These are phyloP conservation scores for Solanum chiquidenum DNA, from an alignment of 257 asterid species.

Conservation along the genomic window DNA sequence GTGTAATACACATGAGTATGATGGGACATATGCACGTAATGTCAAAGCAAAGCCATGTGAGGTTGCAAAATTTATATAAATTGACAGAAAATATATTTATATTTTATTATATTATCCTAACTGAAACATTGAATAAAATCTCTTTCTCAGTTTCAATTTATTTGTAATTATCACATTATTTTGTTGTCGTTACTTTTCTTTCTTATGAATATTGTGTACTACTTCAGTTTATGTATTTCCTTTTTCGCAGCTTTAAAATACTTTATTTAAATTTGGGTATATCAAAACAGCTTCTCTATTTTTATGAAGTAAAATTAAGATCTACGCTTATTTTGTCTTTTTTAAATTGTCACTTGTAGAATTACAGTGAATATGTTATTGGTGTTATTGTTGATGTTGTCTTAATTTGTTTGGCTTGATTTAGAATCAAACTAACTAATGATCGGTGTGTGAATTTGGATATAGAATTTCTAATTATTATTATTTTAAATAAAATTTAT, in stretches of 20 bases:
- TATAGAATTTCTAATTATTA: background rate
- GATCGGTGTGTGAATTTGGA: background rate
- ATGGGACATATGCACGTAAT: slow-evolving; percentile 8
- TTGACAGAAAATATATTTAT: background rate
- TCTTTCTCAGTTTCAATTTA: background rate
- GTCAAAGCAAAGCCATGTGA: slow-evolving; percentile 38
- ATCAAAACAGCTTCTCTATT: fast-evolving
- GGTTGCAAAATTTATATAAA: slow-evolving; percentile 4
- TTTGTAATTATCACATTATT: background rate
- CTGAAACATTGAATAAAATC: slow-evolving; percentile 4
- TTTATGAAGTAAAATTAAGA: background rate
- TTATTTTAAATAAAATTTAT: background rate
- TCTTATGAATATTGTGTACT: background rate
- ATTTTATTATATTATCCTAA: background rate
- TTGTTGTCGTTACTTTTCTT: fast-evolving
- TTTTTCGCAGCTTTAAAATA: background rate
- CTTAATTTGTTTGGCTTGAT: background rate
- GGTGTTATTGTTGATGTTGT: background rate
- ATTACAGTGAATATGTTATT: background rate
- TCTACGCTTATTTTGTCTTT: fast-evolving
- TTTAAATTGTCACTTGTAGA: fast-evolving
- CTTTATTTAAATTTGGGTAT: background rate
- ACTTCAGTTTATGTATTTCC: background rate
- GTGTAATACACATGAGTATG: slow-evolving; percentile 19
- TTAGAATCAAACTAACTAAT: background rate